Percentiles rank a stretch among this genome's conserved stretches.
Evolutionary conservation across 1,139 yeast species (phyloP).

Genomic region (Debaryomyces fabryi): DNA sequence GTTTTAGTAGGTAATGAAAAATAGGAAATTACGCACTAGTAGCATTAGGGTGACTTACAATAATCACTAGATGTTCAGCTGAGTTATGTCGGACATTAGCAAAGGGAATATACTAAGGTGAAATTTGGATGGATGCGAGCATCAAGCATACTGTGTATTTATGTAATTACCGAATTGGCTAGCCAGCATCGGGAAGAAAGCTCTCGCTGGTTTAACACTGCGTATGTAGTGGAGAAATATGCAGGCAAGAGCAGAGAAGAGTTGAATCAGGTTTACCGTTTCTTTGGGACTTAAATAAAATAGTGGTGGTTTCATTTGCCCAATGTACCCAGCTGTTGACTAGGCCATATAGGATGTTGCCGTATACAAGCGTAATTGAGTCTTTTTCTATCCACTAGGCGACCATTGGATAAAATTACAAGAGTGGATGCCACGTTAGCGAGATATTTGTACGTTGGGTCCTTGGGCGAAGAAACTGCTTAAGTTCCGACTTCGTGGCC

Average conservation of each 20-base stretch:
- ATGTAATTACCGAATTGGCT: neutral
- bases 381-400: neutral
- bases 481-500: constrained; percentile 23
- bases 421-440: too few relatives aligned
- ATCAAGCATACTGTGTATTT: neutral
- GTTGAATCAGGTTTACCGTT: neutral
- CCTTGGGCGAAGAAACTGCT: neutral
- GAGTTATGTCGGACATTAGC: neutral
- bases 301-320: too few relatives aligned
- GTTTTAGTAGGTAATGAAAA: neutral
- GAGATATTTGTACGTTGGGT: too few relatives aligned
- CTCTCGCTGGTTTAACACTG: neutral
- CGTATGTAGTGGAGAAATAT: neutral
- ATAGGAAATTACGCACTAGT: neutral
- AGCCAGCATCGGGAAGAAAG: neutral
- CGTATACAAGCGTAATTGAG: neutral
- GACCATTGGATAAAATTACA: too few relatives aligned
- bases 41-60: neutral
- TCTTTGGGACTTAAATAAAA: neutral
- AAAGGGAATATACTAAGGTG: neutral
- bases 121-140: neutral
- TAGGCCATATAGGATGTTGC: too few relatives aligned
- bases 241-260: neutral
- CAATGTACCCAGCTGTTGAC: too few relatives aligned
- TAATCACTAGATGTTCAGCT: neutral